Base-by-base conservation (phyloP, 768 basidiomycete species). In the Panus rudis region DNA sequence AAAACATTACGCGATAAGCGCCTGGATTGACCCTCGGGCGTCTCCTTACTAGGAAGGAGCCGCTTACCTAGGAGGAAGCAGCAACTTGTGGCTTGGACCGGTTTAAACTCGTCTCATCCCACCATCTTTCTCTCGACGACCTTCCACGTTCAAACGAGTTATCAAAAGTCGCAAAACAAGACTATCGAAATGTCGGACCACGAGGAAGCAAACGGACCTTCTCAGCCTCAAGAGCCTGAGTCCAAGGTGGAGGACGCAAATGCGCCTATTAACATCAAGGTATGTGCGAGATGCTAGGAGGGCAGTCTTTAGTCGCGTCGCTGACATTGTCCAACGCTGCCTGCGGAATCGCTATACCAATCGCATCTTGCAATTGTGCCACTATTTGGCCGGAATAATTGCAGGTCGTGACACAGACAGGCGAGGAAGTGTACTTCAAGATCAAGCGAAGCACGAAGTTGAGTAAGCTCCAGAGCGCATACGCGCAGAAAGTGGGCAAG, bases 381-480 rank as follows among this genome's bases (percentile, higher is more conserved):
- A 17, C 14, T 10, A 11, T 10, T 21, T 21, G 25, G n/a, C n/a
- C n/a, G n/a, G n/a, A n/a, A 32, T 34, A 21, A 21, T 24, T 35
- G 7, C 52, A 91, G 88, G 88, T 91, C 37, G 76, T 83, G 34
- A 81, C 76, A 52, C 73, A 84, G 27, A 61, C 67, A 11, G 89
- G 88, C 45, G 88, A 92, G 25, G 91, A 93, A 61, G 88, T 94
- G 21, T 94, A 86, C 67, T 96, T 96, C 76, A 94, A 96, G 75
- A 93, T 96, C 68, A 96, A 93, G 69, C 79, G 84, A 58, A 86
- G 76, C 64, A 93, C 92, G 33, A 92, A 85, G 70, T 66, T 96
- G 53, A 86, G 80, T 72, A 96, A 94, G 70, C 76, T 94, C 20
- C 88, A 92, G 61, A 86, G 79, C 48, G 92, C 92, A 33, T 96